Evolutionary conservation across 176 grass and related monocot genomes (phyloP), one percentile per base, ranked within the genome.

Genomic region (Eremochloa ophiuroides): DNA sequence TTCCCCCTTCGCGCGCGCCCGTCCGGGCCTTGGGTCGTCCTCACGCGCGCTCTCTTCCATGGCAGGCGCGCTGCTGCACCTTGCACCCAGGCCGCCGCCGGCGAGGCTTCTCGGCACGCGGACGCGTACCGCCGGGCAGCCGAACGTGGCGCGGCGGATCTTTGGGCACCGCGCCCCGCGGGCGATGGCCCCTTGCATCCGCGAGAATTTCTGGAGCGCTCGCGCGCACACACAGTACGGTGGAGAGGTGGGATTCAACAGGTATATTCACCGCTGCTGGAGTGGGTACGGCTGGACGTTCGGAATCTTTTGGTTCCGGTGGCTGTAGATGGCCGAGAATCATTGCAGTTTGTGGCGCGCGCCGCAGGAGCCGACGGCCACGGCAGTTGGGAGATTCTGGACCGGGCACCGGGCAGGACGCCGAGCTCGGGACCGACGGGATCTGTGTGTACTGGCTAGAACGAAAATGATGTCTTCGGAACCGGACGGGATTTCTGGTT

Each of bases 181-280:
- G 34, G 34, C 33, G n/a, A 84, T 12, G 81, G 28, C 31, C 30
- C 76, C 87, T 13, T 84, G 76, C 87, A 88, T 88, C 9, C 2
- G 73, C 35, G 63, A 60, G 29, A 35, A 29, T 11, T 33, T 27
- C n/a, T 10, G 69, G 43, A 37, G 42, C 55, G 64, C 40, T 51
- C 4, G 6, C 34, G 26, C 22, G 15, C 22, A 15, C 16, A n/a
- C 6, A 7, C 20, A 28, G 62, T 13, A 42, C 14, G 18, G 43
- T 27, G 46, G 8, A 3, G 37, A 23, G 2, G 6, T 15, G 69
- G 68, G 26, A 71, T 56, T 71, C 46, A 25, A 8, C 33, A 22
- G 43, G 65, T 77, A 65, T 71, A 64, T 64, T 83, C 79, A 43
- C 31, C 72, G 25, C 3, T 7, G 31, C 0, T 7, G 23, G 59